Evolutionary conservation across 495 filamentous ascomycete species (phyloP).

Genomic region (Rostrohypoxylon terebratum): DNA sequence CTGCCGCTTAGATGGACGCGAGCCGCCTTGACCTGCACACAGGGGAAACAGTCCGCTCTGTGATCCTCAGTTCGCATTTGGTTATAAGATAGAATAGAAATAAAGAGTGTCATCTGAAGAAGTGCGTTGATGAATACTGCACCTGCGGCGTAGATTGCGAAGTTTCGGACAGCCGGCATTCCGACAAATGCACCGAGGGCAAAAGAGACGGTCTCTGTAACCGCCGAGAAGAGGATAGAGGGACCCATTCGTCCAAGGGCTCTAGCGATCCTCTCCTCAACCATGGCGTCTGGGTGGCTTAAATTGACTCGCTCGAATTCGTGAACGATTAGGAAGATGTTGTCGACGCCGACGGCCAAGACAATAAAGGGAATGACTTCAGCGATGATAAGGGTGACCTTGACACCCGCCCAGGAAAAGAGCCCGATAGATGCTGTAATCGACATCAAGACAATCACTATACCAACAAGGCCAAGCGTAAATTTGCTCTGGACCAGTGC

Average conservation of each 20-base stretch:
- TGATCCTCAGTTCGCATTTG: slow-evolving; percentile 86
- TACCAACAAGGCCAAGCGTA: slow-evolving; percentile 89
- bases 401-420: slow-evolving; percentile 89
- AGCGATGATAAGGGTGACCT: slow-evolving; percentile 96
- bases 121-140: slow-evolving; percentile 97
- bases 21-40: slow-evolving; percentile 76
- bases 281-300: slow-evolving; percentile 83
- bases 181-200: slow-evolving; percentile 91
- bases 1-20: slow-evolving; percentile 60
- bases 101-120: slow-evolving; percentile 95
- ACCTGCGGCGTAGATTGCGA: slow-evolving; percentile 94
- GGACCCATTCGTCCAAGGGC: slow-evolving; percentile 95
- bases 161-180: slow-evolving; percentile 97
- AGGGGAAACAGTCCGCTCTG: slow-evolving; percentile 94
- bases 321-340: slow-evolving; percentile 98
- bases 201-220: slow-evolving; percentile 93
- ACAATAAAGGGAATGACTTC: slow-evolving; percentile 99
- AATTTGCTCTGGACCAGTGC: slow-evolving; percentile 95
- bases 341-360: slow-evolving; percentile 95
- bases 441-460: slow-evolving; percentile 95
- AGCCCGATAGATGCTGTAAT: slow-evolving; percentile 94
- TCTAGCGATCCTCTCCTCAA: slow-evolving; percentile 85
- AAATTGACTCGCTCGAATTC: slow-evolving; percentile 96
- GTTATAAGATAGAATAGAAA: slow-evolving; percentile 90
- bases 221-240: slow-evolving; percentile 93